Evolutionary conservation across 352 stramenopile genomes (phyloP).

Genomic region (Plasmopara halstedii): DNA sequence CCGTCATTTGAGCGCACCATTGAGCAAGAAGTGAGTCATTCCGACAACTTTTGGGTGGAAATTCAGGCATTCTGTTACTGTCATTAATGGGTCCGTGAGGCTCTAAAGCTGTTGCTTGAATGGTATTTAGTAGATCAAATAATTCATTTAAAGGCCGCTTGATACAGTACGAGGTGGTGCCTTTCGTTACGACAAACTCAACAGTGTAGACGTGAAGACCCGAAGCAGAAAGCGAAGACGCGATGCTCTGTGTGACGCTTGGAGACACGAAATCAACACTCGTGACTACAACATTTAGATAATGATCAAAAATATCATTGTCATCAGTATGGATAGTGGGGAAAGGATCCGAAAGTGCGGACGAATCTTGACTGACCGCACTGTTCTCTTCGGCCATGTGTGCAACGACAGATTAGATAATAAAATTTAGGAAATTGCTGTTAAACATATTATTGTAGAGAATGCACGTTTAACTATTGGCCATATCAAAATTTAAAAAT

Average conservation of each 20-base stretch:
- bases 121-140: constrained; percentile 26
- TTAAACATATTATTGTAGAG: too few relatives aligned
- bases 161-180: constrained; percentile 45
- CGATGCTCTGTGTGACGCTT: constrained; percentile 29
- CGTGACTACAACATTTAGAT: constrained; percentile 61
- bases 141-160: constrained; percentile 34
- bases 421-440: too few relatives aligned
- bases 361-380: not conserved
- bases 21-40: constrained; percentile 51
- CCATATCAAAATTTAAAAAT: too few relatives aligned
- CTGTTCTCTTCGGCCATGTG: not conserved
- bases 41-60: constrained; percentile 36
- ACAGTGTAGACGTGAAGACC: constrained; percentile 33
- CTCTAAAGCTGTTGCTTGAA: constrained; percentile 8
- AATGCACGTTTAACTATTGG: too few relatives aligned
- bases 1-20: constrained; percentile 60
- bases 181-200: constrained; percentile 57
- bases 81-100: not conserved
- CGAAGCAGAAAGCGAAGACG: constrained; percentile 28
- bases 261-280: constrained; percentile 36
- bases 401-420: too few relatives aligned
- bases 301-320: constrained; percentile 9
- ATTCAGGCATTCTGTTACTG: constrained; percentile 24
- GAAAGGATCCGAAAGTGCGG: not conserved
- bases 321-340: not conserved